Percentiles rank a stretch among this genome's conserved stretches.
These are phyloP conservation scores for Silybum marianum DNA, from an alignment of 129 eudicot species.

Conservation along the genomic window DNA sequence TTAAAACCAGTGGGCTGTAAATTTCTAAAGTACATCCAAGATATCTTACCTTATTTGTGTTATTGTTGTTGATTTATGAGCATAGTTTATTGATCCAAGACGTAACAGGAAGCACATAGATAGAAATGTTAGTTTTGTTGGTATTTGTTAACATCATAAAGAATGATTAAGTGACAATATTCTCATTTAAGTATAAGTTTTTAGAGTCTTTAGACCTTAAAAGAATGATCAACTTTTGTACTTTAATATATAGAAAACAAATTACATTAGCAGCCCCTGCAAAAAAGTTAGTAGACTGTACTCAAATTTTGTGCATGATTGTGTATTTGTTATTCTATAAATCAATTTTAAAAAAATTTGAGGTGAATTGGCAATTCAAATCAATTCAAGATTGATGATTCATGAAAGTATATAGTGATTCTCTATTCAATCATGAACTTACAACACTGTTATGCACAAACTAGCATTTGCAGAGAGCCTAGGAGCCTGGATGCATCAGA, in stretches of 20 bases:
- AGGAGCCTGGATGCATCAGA: too few species aligned
- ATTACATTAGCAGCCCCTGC: not conserved
- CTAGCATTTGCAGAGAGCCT: too few species aligned
- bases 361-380: not conserved
- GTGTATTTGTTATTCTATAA: not conserved
- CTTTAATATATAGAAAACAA: not conserved
- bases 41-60: too few species aligned
- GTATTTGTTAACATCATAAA: not conserved
- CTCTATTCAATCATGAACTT: too few species aligned
- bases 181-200: not conserved
- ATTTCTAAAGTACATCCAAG: too few species aligned
- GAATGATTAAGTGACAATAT: not conserved
- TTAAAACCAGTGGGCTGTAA: too few species aligned
- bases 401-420: too few species aligned
- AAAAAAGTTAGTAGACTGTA: not conserved
- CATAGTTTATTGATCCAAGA: too few species aligned
- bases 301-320: not conserved
- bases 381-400: not conserved
- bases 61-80: too few species aligned
- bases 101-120: too few species aligned
- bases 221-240: not conserved
- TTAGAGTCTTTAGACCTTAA: not conserved
- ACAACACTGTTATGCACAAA: too few species aligned
- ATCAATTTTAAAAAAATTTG: not conserved
- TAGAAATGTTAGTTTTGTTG: not conserved